Base-by-base conservation (phyloP, 345 rosid genomes). In the Geranium brycei region DNA sequence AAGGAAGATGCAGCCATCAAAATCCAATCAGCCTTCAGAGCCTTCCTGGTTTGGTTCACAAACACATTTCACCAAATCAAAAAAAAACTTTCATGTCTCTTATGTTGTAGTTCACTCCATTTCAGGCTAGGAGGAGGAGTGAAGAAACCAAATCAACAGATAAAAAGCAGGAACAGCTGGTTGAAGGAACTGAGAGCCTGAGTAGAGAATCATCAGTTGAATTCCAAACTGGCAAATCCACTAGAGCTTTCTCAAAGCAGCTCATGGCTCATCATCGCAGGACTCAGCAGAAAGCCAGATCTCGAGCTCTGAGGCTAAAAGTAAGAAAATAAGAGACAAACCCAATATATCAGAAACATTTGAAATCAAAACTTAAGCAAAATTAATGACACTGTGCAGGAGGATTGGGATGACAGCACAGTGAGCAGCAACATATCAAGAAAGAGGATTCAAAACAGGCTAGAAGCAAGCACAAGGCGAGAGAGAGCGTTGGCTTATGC, bases 321-420 rank as follows among this genome's bases (percentile, higher is more conserved):
- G 91, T 85, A 75, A 67, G 53, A 47, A 47, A 47, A 47, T 13
- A 47, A 47, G 53, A 47, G 0, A 47, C 13, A 13, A 47, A 47
- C 13, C 53, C 53, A 47, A 47, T 47, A 3, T 11, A 13, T 47
- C 15, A 23, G 28, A 47, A 47, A 47, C 53, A 47, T 47, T 47
- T 47, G 14, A 47, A 47, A 47, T 13, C 11, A 23, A 23, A 23
- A 23, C 28, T 47, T 13, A 47, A 47, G 47, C 47, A 1, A 38
- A 47, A 3, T 11, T 8, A 47, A 47, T 47, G 15, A 2, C 53
- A 57, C 56, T 40, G 64, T 62, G 63, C 82, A 89, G 93, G 87
- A 87, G 77, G 93, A 84, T 17, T 84, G 96, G 95, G 93, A 92
- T 64, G 95, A 89, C 68, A 84, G 98, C 83, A 89, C 89, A 13